Evolutionary conservation across 768 basidiomycete species (phyloP).

Genomic region (Neoboletus magnificus): DNA sequence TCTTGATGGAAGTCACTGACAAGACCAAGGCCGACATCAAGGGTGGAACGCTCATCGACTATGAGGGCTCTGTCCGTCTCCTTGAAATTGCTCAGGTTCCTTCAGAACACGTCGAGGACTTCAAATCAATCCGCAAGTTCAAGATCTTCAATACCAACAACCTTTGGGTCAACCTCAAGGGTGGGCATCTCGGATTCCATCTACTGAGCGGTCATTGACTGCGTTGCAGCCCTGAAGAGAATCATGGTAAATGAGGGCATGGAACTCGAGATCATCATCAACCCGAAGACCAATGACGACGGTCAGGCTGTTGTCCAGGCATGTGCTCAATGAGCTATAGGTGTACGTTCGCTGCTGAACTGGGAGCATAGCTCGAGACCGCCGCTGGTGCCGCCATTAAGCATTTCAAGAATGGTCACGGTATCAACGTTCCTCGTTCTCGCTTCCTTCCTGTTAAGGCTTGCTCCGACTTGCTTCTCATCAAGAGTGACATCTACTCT

Average conservation of each 20-base stretch:
- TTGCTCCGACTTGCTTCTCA: slow-evolving; percentile 61
- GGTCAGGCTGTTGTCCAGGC: slow-evolving; percentile 70
- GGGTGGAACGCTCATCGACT: slow-evolving; percentile 67
- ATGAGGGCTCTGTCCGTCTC: slow-evolving; percentile 63
- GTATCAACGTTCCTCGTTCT: slow-evolving; percentile 69
- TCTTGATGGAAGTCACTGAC: slow-evolving; percentile 77
- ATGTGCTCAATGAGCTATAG: neutral
- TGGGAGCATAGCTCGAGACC: slow-evolving; percentile 54
- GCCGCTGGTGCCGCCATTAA: slow-evolving; percentile 76
- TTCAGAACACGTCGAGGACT: slow-evolving; percentile 68
- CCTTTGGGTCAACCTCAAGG: slow-evolving; percentile 53
- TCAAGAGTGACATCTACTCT: slow-evolving; percentile 69
- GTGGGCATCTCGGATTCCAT: slow-evolving; percentile 19
- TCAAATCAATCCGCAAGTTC: slow-evolving; percentile 75
- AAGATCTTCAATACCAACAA: slow-evolving; percentile 79
- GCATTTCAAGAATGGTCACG: slow-evolving; percentile 62
- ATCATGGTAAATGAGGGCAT: slow-evolving; percentile 65
- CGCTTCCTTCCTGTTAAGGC: slow-evolving; percentile 69
- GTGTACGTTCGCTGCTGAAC: neutral
- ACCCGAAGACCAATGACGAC: slow-evolving; percentile 65
- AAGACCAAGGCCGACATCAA: slow-evolving; percentile 83
- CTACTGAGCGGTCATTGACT: neutral
- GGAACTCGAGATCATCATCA: slow-evolving; percentile 80
- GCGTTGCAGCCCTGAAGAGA: slow-evolving; percentile 58
- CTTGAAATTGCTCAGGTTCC: slow-evolving; percentile 77